Evolutionary conservation across 805 yeast genomes (phyloP), one percentile per base, ranked within the genome.

Genomic region (Scheffersomyces ergatensis): DNA sequence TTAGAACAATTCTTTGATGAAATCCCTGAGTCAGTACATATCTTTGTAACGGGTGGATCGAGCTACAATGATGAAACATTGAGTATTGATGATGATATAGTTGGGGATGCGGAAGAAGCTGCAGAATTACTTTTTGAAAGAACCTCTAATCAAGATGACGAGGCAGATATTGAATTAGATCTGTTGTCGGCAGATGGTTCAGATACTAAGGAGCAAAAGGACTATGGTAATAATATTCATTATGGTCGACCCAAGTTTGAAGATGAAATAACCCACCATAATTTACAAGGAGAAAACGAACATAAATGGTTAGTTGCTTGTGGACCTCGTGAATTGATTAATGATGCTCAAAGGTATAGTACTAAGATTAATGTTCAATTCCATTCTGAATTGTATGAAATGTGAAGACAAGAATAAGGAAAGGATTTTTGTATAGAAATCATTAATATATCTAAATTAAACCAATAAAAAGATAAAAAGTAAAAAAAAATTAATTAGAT

Each of bases 231-330:
- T 20, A 21, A 36, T 16, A 19, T 35, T 37, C 26, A 31, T 6
- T 54, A 35, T 12, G 67, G 68, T 13, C 59, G 82, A 46, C 85
- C 85, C 7, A 50, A 62, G 32, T 56, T 76, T n/a, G 49, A 56
- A 3, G 40, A 42, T 3, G 39, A 65, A 1, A 52, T 78, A 19
- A 51, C 57, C 5, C 48, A 58, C 11, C 43, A 65, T 2, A 37
- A 48, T n/a, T 49, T 51, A 5, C 58, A 65, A 0, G 55, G 54
- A 2, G 68, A 67, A 29, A 44, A 51, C 17, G 67, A 62, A 15
- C 63, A 72, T 40, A 70, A 67, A 39, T 80, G 83, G 80, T 53
- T 80, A 0, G 57, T 81, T 14, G 72, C 81, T 1, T 81, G 87
- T 60, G 88, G 88, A 1, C 83, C 83, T 1, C 50, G 54, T 1